These are phyloP conservation scores for Bolboschoenus planiculmis DNA, from an alignment of 176 grass and related monocot species.

Conservation along the genomic window DNA sequence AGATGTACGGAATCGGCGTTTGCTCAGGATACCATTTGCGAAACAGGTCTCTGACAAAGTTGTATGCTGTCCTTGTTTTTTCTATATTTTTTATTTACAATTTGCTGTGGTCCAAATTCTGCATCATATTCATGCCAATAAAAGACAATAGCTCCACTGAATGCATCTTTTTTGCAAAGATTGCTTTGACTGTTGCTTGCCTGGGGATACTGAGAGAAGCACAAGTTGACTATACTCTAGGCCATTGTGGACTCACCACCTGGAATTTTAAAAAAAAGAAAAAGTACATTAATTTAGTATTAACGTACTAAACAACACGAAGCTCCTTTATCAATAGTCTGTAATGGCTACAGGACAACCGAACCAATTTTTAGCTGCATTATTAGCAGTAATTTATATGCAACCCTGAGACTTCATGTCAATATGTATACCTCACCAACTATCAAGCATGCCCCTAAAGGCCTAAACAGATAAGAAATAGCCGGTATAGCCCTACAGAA, in stretches of 20 bases:
- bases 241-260: slow-evolving; percentile 98
- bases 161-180: background rate
- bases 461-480: background rate
- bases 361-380: background rate
- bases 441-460: background rate
- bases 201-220: background rate
- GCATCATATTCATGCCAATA: background rate
- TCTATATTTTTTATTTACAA: slow-evolving; percentile 17
- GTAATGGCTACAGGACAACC: background rate
- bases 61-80: background rate
- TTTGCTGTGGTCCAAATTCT: background rate
- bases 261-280: slow-evolving; percentile 26
- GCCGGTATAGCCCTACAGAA: background rate
- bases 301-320: background rate
- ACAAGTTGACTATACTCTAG: slow-evolving; percentile 48
- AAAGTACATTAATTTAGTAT: background rate
- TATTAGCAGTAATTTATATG: background rate
- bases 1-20: background rate
- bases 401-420: background rate
- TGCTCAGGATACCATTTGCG: background rate
- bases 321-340: background rate
- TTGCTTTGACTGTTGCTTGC: background rate
- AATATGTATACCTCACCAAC: background rate
- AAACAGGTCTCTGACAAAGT: background rate
- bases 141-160: background rate